phyloP scores from a whole-genome alignment of 345 rosid species.

The Cardamine resedifolia region DNA sequence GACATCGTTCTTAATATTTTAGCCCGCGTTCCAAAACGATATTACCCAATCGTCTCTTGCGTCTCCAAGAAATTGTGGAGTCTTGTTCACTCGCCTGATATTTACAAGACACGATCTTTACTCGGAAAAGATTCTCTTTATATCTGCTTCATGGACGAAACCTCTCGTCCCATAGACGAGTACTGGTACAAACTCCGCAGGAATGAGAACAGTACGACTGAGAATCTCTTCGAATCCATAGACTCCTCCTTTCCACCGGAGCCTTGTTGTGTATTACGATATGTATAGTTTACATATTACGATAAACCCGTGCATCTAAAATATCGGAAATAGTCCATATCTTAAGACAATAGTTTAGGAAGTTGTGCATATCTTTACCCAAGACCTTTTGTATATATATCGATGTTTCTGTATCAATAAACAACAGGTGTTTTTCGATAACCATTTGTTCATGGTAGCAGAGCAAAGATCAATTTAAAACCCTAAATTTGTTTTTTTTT shows the following conservation, averaged over 20 bases:
- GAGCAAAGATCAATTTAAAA: too few relatives aligned
- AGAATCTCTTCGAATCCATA: not conserved
- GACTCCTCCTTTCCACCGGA: not conserved
- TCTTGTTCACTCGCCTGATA: not conserved
- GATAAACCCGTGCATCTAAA: too few relatives aligned
- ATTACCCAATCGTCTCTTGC: not conserved
- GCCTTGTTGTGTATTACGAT: not conserved
- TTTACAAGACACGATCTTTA: not conserved
- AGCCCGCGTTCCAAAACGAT: not conserved
- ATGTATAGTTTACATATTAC: too few relatives aligned
- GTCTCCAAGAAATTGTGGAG: not conserved
- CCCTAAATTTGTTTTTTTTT: too few relatives aligned
- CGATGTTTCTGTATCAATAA: too few relatives aligned
- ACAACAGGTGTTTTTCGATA: too few relatives aligned
- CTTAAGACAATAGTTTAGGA: too few relatives aligned
- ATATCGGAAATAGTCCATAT: too few relatives aligned
- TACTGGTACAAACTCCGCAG: not conserved
- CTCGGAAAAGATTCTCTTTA: not conserved
- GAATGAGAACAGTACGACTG: not conserved
- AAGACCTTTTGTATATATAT: too few relatives aligned
- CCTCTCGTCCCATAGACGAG: too few relatives aligned
- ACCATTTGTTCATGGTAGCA: too few relatives aligned
- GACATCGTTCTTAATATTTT: not conserved
- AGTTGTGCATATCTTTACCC: too few relatives aligned
- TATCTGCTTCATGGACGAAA: not conserved